Conservation (phyloP, 2,329 filamentous ascomycete genomes). For the Aaosphaeria arxii region DNA sequence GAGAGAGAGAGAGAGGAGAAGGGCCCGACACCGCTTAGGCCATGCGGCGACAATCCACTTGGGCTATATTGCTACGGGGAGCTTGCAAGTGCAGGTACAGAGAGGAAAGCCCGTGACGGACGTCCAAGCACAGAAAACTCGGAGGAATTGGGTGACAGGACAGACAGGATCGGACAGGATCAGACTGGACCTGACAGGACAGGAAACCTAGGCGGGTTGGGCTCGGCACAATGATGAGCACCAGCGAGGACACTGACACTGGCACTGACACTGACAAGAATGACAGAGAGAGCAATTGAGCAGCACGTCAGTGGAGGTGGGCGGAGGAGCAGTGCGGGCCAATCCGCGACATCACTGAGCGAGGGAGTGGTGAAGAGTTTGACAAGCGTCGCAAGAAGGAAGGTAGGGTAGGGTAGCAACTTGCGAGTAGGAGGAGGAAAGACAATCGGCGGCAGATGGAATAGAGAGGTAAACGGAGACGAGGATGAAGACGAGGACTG, state of each 20-base stretch:
- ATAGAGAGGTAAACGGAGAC: slow-evolving; percentile 9
- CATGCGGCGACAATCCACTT: slow-evolving; percentile 33
- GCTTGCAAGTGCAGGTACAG: slow-evolving; percentile 10
- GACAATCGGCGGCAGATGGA: slow-evolving; percentile 12
- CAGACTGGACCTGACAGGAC: too few species aligned
- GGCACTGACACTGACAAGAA: slow-evolving; percentile 25
- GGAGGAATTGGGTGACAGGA: neutral
- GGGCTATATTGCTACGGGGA: slow-evolving; percentile 13
- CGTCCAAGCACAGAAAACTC: neutral
- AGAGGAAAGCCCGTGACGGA: neutral
- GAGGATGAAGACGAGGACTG: slow-evolving; percentile 5
- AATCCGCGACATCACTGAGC: slow-evolving; percentile 37
- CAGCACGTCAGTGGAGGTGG: slow-evolving; percentile 27
- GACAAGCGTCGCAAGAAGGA: slow-evolving; percentile 2
- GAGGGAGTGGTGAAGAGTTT: slow-evolving; percentile 3
- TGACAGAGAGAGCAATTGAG: slow-evolving; percentile 25
- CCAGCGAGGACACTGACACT: too few species aligned
- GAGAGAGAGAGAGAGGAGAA: slow-evolving; percentile 4
- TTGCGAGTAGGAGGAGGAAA: slow-evolving; percentile 1
- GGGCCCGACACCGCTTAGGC: slow-evolving; percentile 29
- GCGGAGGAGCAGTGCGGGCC: slow-evolving; percentile 20
- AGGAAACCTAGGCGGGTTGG: too few species aligned
- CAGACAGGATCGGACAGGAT: too few species aligned
- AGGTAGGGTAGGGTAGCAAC: neutral
- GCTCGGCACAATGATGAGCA: too few species aligned